Evolutionary conservation across 202 grass and related monocot genomes (phyloP).

Genomic region (Cymbopogon flexuosus): DNA sequence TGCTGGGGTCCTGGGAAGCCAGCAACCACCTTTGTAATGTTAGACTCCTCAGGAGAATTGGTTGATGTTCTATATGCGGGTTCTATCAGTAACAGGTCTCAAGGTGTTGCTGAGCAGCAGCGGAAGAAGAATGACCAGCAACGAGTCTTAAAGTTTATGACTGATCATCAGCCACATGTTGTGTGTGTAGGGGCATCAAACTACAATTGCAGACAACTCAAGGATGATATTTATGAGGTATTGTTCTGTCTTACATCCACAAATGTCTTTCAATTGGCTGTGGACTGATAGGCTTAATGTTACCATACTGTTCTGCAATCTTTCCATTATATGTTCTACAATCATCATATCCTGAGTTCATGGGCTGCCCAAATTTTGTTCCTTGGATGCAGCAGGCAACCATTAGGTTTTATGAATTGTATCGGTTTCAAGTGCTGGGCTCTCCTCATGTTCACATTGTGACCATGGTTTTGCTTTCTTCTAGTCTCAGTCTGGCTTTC

Average conservation of each 20-base stretch:
- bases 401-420: neutral
- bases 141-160: conserved; percentile 87
- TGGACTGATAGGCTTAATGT: neutral
- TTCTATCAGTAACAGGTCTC: conserved; percentile 78
- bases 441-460: neutral
- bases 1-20: conserved; percentile 98
- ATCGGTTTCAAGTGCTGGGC: neutral
- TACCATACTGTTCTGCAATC: neutral
- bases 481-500: neutral
- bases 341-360: neutral
- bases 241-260: neutral
- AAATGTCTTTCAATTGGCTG: neutral
- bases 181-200: conserved; percentile 91
- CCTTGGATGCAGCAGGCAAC: neutral
- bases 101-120: conserved; percentile 75
- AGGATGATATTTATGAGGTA: conserved; percentile 99
- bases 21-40: conserved; percentile 85
- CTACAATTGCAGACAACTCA: conserved; percentile 80
- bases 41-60: conserved; percentile 88
- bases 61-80: conserved; percentile 92
- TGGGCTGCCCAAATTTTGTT: neutral
- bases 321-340: neutral
- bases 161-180: conserved; percentile 75
- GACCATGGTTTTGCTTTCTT: neutral
- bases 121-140: conserved; percentile 91